These are phyloP conservation scores for Skeletonema potamos DNA, from an alignment of 108 stramenopile species.

Conservation along the genomic window DNA sequence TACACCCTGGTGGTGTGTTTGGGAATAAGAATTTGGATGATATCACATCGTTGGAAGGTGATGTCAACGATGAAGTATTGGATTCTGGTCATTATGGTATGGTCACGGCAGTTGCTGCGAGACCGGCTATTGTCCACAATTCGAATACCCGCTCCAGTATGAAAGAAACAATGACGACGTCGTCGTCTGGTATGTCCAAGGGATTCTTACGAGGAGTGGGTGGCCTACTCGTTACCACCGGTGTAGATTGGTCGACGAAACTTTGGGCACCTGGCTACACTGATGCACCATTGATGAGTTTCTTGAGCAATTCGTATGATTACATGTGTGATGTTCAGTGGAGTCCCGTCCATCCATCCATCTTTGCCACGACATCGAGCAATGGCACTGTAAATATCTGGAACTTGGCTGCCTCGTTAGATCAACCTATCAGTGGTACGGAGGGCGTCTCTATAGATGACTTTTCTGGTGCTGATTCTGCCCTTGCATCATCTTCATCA, in stretches of 20 bases:
- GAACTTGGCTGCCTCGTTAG: constrained; percentile 80
- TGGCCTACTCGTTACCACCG: constrained; percentile 76
- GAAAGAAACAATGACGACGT: constrained; percentile 3
- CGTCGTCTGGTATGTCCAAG: constrained; percentile 50
- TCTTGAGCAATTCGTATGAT: constrained; percentile 85
- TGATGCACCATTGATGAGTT: constrained; percentile 69
- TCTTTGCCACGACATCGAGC: constrained; percentile 85
- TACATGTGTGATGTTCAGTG: constrained; percentile 92
- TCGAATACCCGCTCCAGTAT: constrained; percentile 18
- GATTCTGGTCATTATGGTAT: constrained; percentile 74
- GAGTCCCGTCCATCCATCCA: constrained; percentile 77
- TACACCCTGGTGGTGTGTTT: constrained; percentile 43
- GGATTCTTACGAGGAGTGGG: constrained; percentile 75
- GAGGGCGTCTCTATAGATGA: constrained; percentile 71
- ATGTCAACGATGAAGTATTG: constrained; percentile 13
- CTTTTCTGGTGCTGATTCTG: background rate
- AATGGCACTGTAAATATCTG: constrained; percentile 85
- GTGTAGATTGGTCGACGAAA: constrained; percentile 91
- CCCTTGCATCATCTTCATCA: background rate
- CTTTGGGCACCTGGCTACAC: constrained; percentile 85
- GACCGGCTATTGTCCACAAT: constrained; percentile 44
- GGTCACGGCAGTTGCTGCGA: constrained; percentile 68
- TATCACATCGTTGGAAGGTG: constrained; percentile 2
- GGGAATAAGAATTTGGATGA: constrained; percentile 1
- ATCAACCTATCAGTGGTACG: constrained; percentile 78